Evolutionary conservation across 495 filamentous ascomycete genomes (phyloP).

Genomic region (Lentithecium fluviatile): DNA sequence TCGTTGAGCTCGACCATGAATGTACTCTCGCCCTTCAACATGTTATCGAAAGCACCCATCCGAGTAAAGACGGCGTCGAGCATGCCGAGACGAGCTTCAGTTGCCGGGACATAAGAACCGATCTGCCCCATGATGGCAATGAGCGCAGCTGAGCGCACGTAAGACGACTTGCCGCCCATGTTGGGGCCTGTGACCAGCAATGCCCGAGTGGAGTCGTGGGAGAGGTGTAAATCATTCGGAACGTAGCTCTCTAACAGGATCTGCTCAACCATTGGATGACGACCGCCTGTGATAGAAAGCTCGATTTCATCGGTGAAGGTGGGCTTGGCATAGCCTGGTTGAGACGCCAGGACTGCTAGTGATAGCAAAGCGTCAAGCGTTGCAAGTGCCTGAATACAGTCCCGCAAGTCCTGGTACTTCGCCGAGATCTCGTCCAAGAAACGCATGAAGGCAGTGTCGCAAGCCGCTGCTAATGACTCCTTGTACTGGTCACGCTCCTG

Average conservation of each 20-base stretch:
- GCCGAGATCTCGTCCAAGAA: slow-evolving; percentile 71
- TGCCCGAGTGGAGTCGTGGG: slow-evolving; percentile 58
- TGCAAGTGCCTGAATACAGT: slow-evolving; percentile 81
- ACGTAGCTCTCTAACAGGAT: slow-evolving; percentile 85
- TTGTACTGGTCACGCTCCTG: slow-evolving; percentile 93
- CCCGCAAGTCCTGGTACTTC: slow-evolving; percentile 84
- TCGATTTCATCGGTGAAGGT: slow-evolving; percentile 67
- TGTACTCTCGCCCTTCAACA: slow-evolving; percentile 90
- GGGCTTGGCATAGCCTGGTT: slow-evolving; percentile 90
- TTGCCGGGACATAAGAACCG: slow-evolving; percentile 88
- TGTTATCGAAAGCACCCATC: slow-evolving; percentile 96
- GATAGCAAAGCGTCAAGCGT: slow-evolving; percentile 88
- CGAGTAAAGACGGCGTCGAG: slow-evolving; percentile 91
- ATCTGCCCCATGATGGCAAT: slow-evolving; percentile 93
- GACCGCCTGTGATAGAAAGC: slow-evolving; percentile 71
- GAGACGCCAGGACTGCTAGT: slow-evolving; percentile 74
- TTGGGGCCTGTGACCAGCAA: slow-evolving; percentile 94
- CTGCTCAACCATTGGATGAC: slow-evolving; percentile 96
- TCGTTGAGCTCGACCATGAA: slow-evolving; percentile 98
- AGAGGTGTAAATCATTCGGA: slow-evolving; percentile 78
- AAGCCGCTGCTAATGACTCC: slow-evolving; percentile 87
- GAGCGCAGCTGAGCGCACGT: slow-evolving; percentile 87
- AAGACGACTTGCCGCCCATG: slow-evolving; percentile 97
- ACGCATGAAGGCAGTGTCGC: slow-evolving; percentile 74
- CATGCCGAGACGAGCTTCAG: slow-evolving; percentile 70